These are phyloP conservation scores for Pseudopithomyces chartarum DNA, from an alignment of 2,329 filamentous ascomycete species.

Conservation along the genomic window DNA sequence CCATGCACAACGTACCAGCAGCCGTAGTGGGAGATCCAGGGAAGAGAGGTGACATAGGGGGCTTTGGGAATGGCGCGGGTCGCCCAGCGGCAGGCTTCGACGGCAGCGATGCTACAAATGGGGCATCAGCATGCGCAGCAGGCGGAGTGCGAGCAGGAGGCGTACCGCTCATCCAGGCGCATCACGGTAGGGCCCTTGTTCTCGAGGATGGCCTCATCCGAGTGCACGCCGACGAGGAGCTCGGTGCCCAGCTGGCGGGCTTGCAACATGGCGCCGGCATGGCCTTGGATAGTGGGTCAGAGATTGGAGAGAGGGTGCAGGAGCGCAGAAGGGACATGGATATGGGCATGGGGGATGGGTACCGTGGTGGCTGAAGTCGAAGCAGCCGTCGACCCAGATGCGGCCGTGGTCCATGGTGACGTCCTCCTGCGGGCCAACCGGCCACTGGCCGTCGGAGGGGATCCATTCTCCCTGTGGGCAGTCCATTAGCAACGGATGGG, in stretches of 20 bases:
- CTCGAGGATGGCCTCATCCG: constrained; percentile 90
- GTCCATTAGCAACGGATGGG: constrained; percentile 4
- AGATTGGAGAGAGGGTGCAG: not conserved
- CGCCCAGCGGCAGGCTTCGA: constrained; percentile 94
- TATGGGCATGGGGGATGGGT: too few species aligned
- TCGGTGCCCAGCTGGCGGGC: constrained; percentile 88
- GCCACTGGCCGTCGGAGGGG: constrained; percentile 63
- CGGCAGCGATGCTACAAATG: constrained; percentile 73
- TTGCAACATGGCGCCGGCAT: constrained; percentile 96
- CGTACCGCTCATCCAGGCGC: constrained; percentile 82
- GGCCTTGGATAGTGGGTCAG: constrained; percentile 61
- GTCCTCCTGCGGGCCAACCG: constrained; percentile 67
- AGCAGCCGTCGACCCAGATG: constrained; percentile 98
- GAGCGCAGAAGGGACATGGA: not conserved
- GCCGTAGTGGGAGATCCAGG: constrained; percentile 94
- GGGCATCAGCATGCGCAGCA: constrained; percentile 12
- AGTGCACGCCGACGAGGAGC: constrained; percentile 91
- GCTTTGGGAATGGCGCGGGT: constrained; percentile 82
- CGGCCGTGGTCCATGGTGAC: constrained; percentile 66
- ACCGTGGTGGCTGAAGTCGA: constrained; percentile 99
- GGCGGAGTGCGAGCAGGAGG: not conserved
- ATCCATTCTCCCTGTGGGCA: constrained; percentile 46
- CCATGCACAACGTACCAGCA: constrained; percentile 96
- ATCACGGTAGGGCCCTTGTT: constrained; percentile 99
- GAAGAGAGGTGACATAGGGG: constrained; percentile 91